Evolutionary conservation across 208 protist species (phyloP).

Genomic region (Acanthamoeba lenticulata): DNA sequence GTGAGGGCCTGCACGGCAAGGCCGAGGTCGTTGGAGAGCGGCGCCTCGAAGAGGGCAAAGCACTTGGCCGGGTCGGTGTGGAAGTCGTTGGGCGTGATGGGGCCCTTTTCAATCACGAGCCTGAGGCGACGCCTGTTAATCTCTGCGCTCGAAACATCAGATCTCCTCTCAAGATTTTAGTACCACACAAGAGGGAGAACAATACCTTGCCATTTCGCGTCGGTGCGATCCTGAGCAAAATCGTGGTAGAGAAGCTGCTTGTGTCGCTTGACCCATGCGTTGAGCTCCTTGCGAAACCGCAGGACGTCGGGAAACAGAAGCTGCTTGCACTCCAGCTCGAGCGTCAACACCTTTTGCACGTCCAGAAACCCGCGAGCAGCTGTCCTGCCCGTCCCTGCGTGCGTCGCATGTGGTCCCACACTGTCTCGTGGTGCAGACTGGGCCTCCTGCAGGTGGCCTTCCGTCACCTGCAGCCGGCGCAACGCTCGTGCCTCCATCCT

Average conservation of each 20-base stretch:
- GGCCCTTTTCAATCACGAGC: not conserved
- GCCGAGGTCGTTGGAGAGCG: conserved; percentile 26
- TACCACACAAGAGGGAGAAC: not conserved
- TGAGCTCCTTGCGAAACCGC: conserved; percentile 25
- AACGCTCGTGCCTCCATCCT: not conserved
- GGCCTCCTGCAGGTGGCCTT: not conserved
- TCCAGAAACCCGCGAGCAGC: not conserved
- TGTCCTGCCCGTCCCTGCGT: too few species aligned
- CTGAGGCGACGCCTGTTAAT: not conserved
- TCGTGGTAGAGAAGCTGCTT: not conserved
- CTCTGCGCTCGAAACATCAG: not conserved
- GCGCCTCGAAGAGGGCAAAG: conserved; percentile 20
- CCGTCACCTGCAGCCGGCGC: not conserved
- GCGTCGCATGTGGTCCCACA: not conserved
- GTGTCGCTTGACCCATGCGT: not conserved
- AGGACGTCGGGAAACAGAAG: not conserved
- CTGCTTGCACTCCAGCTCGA: not conserved
- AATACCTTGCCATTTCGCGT: not conserved
- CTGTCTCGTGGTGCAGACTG: not conserved
- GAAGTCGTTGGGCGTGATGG: not conserved
- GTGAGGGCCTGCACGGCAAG: not conserved
- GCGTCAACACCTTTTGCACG: not conserved
- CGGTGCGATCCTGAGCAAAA: not conserved
- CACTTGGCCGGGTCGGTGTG: not conserved
- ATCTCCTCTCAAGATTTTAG: not conserved